Conservation (phyloP, 495 filamentous ascomycete species). For the Immersiella caudata region DNA sequence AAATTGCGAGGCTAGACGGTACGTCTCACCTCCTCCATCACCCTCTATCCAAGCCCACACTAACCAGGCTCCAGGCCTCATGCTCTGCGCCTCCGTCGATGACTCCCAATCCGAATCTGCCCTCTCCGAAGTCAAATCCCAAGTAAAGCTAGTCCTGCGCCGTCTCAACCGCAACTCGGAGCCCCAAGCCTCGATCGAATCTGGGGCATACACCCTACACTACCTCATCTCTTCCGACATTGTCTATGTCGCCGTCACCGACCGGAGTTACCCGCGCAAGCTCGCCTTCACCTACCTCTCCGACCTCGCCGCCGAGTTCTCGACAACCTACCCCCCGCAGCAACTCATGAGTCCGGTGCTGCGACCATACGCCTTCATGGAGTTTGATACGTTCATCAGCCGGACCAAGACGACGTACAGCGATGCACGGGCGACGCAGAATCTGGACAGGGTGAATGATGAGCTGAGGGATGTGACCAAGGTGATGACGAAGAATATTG, state of each 20-base stretch:
- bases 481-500: slow-evolving; percentile 99
- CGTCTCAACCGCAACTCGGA: slow-evolving; percentile 85
- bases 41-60: slow-evolving; percentile 22
- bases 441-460: slow-evolving; percentile 88
- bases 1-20: slow-evolving; percentile 94
- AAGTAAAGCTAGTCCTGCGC: slow-evolving; percentile 87
- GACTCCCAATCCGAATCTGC: slow-evolving; percentile 72
- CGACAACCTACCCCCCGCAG: slow-evolving; percentile 71
- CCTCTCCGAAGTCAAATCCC: slow-evolving; percentile 83
- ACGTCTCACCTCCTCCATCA: slow-evolving; percentile 29
- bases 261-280: slow-evolving; percentile 93
- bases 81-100: slow-evolving; percentile 93
- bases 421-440: slow-evolving; percentile 83
- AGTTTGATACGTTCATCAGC: slow-evolving; percentile 96
- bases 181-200: slow-evolving; percentile 89
- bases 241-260: slow-evolving; percentile 91
- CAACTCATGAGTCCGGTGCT: slow-evolving; percentile 74
- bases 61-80: slow-evolving; percentile 66
- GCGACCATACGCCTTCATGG: slow-evolving; percentile 93
- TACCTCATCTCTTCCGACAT: slow-evolving; percentile 82
- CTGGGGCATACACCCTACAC: slow-evolving; percentile 75
- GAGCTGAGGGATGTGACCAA: slow-evolving; percentile 97
- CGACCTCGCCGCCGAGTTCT: slow-evolving; percentile 89
- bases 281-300: slow-evolving; percentile 98
- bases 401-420: slow-evolving; percentile 94